phyloP scores from a whole-genome alignment of 2,329 filamentous ascomycete genomes.

The Talaromyces pinophilus region DNA sequence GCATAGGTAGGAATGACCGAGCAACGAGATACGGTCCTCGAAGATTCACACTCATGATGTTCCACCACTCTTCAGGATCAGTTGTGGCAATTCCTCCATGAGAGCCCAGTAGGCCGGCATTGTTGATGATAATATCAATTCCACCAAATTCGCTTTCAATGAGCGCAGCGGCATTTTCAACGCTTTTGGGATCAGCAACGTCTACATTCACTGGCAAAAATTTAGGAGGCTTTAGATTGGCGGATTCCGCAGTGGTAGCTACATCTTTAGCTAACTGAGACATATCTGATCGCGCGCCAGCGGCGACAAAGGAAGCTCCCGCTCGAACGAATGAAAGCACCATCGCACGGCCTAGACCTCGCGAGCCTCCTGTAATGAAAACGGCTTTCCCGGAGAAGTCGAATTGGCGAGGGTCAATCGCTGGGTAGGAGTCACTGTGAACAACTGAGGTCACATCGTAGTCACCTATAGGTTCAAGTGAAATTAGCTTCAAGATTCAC shows the following conservation, averaged over 20 bases:
- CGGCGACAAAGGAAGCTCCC: slow-evolving; percentile 54
- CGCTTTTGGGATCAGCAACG: slow-evolving; percentile 42
- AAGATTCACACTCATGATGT: slow-evolving; percentile 53
- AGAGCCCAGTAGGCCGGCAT: slow-evolving; percentile 43
- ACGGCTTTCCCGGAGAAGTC: slow-evolving; percentile 47
- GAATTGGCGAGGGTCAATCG: slow-evolving; percentile 47
- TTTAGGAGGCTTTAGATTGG: slow-evolving; percentile 30
- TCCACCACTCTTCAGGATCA: slow-evolving; percentile 45
- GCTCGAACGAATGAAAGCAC: slow-evolving; percentile 58
- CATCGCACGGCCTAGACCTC: slow-evolving; percentile 56
- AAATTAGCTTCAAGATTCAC: background rate
- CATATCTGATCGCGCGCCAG: slow-evolving; percentile 56
- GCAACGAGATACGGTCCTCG: slow-evolving; percentile 51
- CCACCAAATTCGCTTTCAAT: slow-evolving; percentile 35
- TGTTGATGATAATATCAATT: slow-evolving; percentile 54
- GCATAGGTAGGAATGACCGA: slow-evolving; percentile 50
- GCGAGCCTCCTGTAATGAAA: slow-evolving; percentile 59
- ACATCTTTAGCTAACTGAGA: slow-evolving; percentile 40
- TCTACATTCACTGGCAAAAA: slow-evolving; percentile 50
- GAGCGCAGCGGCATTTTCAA: slow-evolving; percentile 40
- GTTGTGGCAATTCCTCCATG: slow-evolving; percentile 34
- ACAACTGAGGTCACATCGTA: slow-evolving; percentile 32
- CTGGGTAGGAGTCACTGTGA: slow-evolving; percentile 56
- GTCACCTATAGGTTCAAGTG: slow-evolving; percentile 8
- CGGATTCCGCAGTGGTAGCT: slow-evolving; percentile 38